phyloP scores from a whole-genome alignment of 2,329 filamentous ascomycete genomes.

The Trichophaea hybrida region DNA sequence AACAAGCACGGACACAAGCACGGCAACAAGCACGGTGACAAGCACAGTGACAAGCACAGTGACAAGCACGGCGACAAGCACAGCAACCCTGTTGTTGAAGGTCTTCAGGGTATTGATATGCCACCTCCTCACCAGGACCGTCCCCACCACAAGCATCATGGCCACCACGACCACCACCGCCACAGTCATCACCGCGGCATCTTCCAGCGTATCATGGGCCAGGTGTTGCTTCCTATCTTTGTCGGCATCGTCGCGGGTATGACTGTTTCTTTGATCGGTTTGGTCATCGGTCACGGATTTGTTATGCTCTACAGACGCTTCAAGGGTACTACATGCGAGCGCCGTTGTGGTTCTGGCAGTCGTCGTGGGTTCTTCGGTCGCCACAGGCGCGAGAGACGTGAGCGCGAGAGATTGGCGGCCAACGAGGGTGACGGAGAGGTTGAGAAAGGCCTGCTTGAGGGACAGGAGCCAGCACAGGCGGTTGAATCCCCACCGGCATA shows the following conservation, averaged over 20 bases:
- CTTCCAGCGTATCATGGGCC: not conserved
- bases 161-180: slow-evolving; percentile 1
- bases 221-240: slow-evolving; percentile 16
- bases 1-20: not conserved
- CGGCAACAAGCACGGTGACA: not conserved
- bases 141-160: not conserved
- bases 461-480: not conserved
- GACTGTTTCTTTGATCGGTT: slow-evolving; percentile 9
- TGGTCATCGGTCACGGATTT: slow-evolving; percentile 11
- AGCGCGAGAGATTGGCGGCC: not conserved
- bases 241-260: slow-evolving; percentile 17
- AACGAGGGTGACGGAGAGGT: not conserved
- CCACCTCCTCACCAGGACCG: not conserved
- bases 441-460: slow-evolving; percentile 15
- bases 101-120: not conserved
- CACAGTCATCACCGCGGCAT: not conserved
- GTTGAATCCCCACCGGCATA: slow-evolving; percentile 13
- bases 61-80: not conserved
- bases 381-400: not conserved
- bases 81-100: not conserved
- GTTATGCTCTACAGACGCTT: not conserved
- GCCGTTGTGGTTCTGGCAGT: slow-evolving; percentile 3
- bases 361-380: not conserved
- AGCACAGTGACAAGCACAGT: too few relatives aligned
- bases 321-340: not conserved